Base-by-base conservation (phyloP, 306 rosid species). In the Castanea mollissima region DNA sequence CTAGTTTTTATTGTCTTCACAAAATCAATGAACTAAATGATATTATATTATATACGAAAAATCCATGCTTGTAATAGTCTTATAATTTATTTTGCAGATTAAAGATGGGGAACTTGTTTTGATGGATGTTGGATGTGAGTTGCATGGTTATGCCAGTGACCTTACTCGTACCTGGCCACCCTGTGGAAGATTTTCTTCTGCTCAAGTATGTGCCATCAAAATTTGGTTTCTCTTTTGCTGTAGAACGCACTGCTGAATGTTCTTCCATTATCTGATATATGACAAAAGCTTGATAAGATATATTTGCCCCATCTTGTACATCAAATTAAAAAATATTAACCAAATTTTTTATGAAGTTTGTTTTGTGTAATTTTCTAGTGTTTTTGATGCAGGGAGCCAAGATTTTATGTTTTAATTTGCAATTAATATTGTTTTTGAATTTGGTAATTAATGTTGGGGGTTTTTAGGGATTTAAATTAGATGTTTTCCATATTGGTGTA, bases 111-210 rank as follows among this genome's bases (percentile, higher is more conserved):
- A 93, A 78, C 91, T 95, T 85, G 99, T 95, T 74, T 87, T 95
- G 87, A 91, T 91, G 99, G 99, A 95, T 81, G 77, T 95, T 83
- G 98, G 99, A 51, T 95, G 99, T 74, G 99, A 95, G 84, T 81
- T 89, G 81, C 98, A 93, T 77, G 96, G 98, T 63, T 91, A 95
- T 89, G 87, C 64, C 78, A 95, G 98, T 78, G 99, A 95, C 90
- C 92, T 93, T 82, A 95, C 99, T 71, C 93, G 99, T 38, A 91
- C 94, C 78, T 95, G 99, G 99, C 96, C 97, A 60, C 98, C 97
- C 63, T 93, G 87, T 82, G 99, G 98, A 77, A 88, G 85, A 78
- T 93, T 95, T 77, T 89, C 97, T 78, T 89, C 94, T 77, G 84
- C 93, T 81, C 94, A 91, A 82, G 99, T 92, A 79, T 68, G 72